phyloP scores from a whole-genome alignment of 352 stramenopile genomes.

The Phytophthora pisi region DNA sequence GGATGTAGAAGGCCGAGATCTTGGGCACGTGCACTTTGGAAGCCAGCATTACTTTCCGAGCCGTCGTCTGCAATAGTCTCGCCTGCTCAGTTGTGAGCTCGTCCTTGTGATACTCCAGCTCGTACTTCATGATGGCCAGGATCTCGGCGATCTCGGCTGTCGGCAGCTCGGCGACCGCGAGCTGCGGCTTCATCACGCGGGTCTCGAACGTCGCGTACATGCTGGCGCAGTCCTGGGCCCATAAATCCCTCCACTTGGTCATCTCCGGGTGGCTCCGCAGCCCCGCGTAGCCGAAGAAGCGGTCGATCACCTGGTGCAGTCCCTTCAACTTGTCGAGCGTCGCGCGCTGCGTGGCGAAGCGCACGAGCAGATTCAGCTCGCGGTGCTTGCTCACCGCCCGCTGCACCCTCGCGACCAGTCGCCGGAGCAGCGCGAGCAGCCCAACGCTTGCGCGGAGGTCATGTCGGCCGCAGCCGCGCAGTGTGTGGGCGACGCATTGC shows the following conservation, averaged over 20 bases:
- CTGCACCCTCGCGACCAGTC: conserved; percentile 15
- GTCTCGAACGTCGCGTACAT: conserved; percentile 13
- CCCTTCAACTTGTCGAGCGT: conserved; percentile 13
- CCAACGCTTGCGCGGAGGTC: neutral
- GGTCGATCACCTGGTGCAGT: conserved; percentile 12
- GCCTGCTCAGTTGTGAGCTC: conserved; percentile 16
- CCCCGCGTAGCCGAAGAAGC: conserved; percentile 8
- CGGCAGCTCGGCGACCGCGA: neutral
- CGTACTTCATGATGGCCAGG: conserved; percentile 32
- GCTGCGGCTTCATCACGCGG: conserved; percentile 7
- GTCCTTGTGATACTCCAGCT: conserved; percentile 25
- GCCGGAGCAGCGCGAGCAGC: conserved; percentile 5
- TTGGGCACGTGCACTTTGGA: conserved; percentile 29
- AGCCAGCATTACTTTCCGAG: conserved; percentile 8
- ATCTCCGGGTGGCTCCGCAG: conserved; percentile 7
- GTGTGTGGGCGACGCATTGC: neutral
- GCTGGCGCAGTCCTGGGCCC: conserved; percentile 5
- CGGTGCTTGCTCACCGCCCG: conserved; percentile 19
- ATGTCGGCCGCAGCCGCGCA: conserved; percentile 9
- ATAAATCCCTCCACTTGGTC: conserved; percentile 14
- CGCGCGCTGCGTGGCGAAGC: conserved; percentile 27
- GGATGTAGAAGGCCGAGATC: conserved; percentile 35
- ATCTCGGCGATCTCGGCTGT: conserved; percentile 20
- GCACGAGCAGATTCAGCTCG: conserved; percentile 19
- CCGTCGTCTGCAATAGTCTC: conserved; percentile 11